These are phyloP conservation scores for Xylaria sp. DNA, from an alignment of 495 filamentous ascomycete species.

Conservation along the genomic window DNA sequence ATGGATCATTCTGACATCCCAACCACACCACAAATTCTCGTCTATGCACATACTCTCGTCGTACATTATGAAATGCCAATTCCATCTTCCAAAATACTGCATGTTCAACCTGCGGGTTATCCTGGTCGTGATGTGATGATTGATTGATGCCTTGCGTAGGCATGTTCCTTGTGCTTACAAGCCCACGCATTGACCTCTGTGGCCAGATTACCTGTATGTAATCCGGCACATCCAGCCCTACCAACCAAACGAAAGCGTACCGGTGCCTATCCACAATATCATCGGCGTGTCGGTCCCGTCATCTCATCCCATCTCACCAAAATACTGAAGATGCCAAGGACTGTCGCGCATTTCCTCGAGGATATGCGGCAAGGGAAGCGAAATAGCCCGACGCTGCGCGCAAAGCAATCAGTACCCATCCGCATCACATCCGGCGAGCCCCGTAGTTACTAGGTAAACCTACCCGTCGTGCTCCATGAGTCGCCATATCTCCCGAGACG, in stretches of 20 bases:
- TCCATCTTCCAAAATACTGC: neutral
- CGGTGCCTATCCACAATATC: too few species aligned
- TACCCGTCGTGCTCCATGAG: neutral
- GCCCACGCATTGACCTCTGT: too few species aligned
- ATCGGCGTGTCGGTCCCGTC: too few species aligned
- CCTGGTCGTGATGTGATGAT: neutral
- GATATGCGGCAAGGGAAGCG: slow-evolving; percentile 4
- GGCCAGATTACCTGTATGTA: too few species aligned
- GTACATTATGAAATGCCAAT: neutral
- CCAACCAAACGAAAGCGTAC: too few species aligned
- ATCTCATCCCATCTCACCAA: neutral
- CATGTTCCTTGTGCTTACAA: neutral
- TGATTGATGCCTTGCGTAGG: too few species aligned
- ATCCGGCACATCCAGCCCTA: too few species aligned
- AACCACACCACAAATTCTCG: neutral
- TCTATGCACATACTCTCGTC: neutral
- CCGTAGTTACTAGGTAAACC: neutral
- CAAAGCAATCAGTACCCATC: neutral
- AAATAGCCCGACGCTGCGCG: slow-evolving; percentile 14
- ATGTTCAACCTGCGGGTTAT: neutral
- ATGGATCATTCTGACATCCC: neutral
- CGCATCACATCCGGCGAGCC: neutral
- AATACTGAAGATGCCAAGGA: neutral
- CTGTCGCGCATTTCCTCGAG: neutral
- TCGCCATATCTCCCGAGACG: neutral